Evolutionary conservation across 352 stramenopile genomes (phyloP).

Genomic region (Pythium insidiosum): DNA sequence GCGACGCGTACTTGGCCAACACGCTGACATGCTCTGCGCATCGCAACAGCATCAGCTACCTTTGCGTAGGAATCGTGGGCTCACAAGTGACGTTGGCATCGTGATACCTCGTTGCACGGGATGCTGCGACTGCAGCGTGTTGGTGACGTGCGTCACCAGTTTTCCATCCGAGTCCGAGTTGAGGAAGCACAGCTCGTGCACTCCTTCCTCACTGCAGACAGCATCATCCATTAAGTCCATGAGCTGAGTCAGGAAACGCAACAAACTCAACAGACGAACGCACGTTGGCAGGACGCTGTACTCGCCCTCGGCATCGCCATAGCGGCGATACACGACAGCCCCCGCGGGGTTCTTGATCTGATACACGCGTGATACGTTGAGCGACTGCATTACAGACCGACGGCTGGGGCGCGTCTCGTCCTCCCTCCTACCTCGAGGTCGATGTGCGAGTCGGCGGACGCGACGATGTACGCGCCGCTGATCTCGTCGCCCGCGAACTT

Average conservation of each 20-base stretch:
- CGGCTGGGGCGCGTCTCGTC: too few species aligned
- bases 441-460: constrained; percentile 63
- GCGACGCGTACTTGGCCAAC: constrained; percentile 73
- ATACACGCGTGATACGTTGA: neutral
- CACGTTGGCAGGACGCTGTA: constrained; percentile 61
- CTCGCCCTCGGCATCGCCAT: constrained; percentile 60
- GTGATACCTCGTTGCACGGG: constrained; percentile 64
- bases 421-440: constrained; percentile 27
- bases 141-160: constrained; percentile 76
- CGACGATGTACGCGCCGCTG: constrained; percentile 61
- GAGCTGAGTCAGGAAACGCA: neutral
- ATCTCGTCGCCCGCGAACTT: constrained; percentile 62
- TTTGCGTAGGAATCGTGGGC: neutral
- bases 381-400: neutral
- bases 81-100: too few species aligned
- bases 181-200: constrained; percentile 69
- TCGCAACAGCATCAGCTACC: too few species aligned
- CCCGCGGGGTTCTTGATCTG: constrained; percentile 60
- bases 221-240: neutral
- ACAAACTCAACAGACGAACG: constrained; percentile 2
- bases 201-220: constrained; percentile 26
- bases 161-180: constrained; percentile 68
- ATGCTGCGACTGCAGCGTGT: constrained; percentile 73
- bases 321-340: constrained; percentile 38
- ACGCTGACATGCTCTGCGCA: constrained; percentile 71